A percentile compares a stretch with the other conserved stretches of the same genome.
These are phyloP conservation scores for Spencermartinsiella europaea DNA, from an alignment of 805 yeast genomes.

Conservation along the genomic window DNA sequence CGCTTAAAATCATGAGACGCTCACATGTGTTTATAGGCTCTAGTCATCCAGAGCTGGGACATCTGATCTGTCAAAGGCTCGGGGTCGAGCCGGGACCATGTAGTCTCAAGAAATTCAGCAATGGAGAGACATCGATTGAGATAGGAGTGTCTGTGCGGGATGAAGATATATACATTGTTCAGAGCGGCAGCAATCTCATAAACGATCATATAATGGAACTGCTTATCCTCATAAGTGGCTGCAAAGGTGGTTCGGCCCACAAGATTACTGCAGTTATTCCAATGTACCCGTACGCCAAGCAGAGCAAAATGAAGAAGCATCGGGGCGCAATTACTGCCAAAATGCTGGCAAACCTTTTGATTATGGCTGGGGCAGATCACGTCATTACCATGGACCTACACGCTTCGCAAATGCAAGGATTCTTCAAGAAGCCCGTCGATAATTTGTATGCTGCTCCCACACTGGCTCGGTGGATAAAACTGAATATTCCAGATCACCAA, in stretches of 20 bases:
- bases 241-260: conserved; percentile 97
- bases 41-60: conserved; percentile 93
- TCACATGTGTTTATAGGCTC: conserved; percentile 95
- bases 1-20: conserved; percentile 80
- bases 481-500: conserved; percentile 75
- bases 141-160: conserved; percentile 94
- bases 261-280: conserved; percentile 96
- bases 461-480: conserved; percentile 91
- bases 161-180: conserved; percentile 92
- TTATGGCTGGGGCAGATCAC: conserved; percentile 99
- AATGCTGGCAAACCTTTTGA: conserved; percentile 87
- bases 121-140: conserved; percentile 96
- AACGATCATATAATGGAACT: conserved; percentile 97
- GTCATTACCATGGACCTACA: conserved; percentile 94
- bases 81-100: conserved; percentile 95
- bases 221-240: conserved; percentile 86
- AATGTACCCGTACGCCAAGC: conserved; percentile 95
- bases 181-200: conserved; percentile 78
- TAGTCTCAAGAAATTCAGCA: conserved; percentile 84
- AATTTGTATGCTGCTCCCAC: conserved; percentile 96
- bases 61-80: conserved; percentile 78
- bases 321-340: conserved; percentile 98
- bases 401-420: conserved; percentile 99
- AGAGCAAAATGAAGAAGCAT: conserved; percentile 97
- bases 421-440: conserved; percentile 95